Base-by-base conservation (phyloP, 441 rosid species). In the Populus trichocarpa region DNA sequence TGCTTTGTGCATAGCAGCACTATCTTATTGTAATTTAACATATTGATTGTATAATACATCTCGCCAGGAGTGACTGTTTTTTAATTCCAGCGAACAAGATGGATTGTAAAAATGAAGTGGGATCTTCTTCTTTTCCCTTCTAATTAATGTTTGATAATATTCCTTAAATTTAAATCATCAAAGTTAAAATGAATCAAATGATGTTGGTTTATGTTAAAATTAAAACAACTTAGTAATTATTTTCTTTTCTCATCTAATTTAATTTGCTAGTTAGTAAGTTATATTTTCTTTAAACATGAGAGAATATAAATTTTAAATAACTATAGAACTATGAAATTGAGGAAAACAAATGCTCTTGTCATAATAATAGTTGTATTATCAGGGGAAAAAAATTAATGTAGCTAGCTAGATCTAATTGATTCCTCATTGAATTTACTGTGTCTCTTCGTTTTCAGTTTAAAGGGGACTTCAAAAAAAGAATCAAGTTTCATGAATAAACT, bases 1-100 rank as follows among this genome's bases (percentile, higher is more conserved):
- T 69, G 3, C n/a, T 74, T n/a, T 75, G 11, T 71, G 30, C n/a
- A 38, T 26, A n/a, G 26, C 66, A 20, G 38, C 69, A 38, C 20
- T 81, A 71, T 67, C 78, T 16, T 66, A 32, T 11, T 46, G 64
- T 75, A 18, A n/a, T 67, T 26, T 8, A 11, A 16, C 46, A 71
- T 28, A 18, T 18, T 18, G 67, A 9, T 18, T 67, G 23, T 7
- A 2, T 9, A 57, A 20, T 20, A 22, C 2, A 57, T 18, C 20
- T 0, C 23, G 23, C 23, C 63, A 6, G 11, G 0, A 7, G 63
- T 57, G 63, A 20, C 63, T 57, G 63, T 20, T 57, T n/a, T 6
- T 1, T 57, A 20, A 20, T 50, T 50, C 7, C 59, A 50, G 59
- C 57, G 4, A 50, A 5, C 59, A 50, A 38, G 42, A 50, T 50